Evolutionary conservation across 2,329 filamentous ascomycete genomes (phyloP), one percentile per base, ranked within the genome.

Genomic region (Colletotrichum sp.): DNA sequence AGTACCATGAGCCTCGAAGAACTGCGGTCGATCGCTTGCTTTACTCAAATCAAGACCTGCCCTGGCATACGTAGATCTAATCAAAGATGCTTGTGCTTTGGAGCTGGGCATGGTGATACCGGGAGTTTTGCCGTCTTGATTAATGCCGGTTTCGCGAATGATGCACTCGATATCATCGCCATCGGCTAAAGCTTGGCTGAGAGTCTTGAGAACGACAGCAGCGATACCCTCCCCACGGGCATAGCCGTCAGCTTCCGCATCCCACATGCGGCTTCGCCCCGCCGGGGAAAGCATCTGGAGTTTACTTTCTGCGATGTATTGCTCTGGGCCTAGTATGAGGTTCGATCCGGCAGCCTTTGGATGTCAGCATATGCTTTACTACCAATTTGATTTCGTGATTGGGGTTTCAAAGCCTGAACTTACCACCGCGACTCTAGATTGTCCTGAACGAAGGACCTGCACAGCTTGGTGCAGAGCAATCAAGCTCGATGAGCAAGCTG

Each of bases 211-310:
- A 0, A 90, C 79, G 0, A 91, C 77, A 0, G 83, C 81, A 1
- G 85, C 87, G 8, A 89, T 79, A 3, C 89, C 90, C 59, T 92
- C 90, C 10, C 89, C 90, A 1, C 90, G 84, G 6, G 84, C 88
- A 77, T 90, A 91, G 1, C 90, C 90, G 77, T 90, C 82, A 0
- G 88, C 90, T 4, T 80, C 80, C 5, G 79, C 82, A 77, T 89
- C 86, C 82, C 85, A 89, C 82, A 86, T 86, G 12, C 80, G 80
- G 67, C 79, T 84, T 16, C 80, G 77, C 10, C 84, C 83, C 8
- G 30, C 66, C 5, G 55, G 65, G 8, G 65, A 69, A 3, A 74
- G 66, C 71, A 74, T 74, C 21, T 59, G 59, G 2, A 74, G 65
- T 26, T 74, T 74, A 39, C 34, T 66, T 26, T 81, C 79, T 59